Evolutionary conservation across 2,329 filamentous ascomycete species (phyloP).

Genomic region (Sphaerulina musiva): DNA sequence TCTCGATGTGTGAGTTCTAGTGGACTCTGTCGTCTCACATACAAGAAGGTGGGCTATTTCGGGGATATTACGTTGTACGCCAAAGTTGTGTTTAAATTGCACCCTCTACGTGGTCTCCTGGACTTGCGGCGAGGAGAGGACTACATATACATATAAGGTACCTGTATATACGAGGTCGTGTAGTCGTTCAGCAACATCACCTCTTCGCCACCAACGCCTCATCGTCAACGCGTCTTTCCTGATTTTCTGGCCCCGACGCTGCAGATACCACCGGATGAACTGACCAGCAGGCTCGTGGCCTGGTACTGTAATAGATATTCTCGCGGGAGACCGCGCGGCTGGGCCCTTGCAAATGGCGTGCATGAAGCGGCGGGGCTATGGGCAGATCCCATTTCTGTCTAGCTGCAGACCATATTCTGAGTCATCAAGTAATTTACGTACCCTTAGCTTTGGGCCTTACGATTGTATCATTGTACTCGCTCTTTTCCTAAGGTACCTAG

Average conservation of each 20-base stretch:
- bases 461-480: no score
- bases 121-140: background rate
- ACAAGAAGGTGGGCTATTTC: background rate
- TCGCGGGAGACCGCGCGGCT: background rate
- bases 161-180: no score
- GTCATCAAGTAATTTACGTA: no score
- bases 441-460: no score
- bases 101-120: background rate
- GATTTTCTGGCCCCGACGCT: no score
- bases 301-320: background rate
- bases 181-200: background rate
- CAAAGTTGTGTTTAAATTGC: background rate
- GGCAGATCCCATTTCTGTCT: no score
- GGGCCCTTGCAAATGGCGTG: background rate
- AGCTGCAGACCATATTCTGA: no score
- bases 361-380: no score
- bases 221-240: background rate
- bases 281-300: no score
- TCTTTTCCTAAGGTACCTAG: no score
- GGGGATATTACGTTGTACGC: background rate
- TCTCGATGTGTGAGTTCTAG: background rate
- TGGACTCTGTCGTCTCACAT: background rate
- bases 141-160: no score
- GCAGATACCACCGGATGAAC: no score
- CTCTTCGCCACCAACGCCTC: background rate